These are phyloP conservation scores for Straminergon stramineum DNA, from an alignment of 225 moss, liverwort and hornwort species.

Conservation along the genomic window DNA sequence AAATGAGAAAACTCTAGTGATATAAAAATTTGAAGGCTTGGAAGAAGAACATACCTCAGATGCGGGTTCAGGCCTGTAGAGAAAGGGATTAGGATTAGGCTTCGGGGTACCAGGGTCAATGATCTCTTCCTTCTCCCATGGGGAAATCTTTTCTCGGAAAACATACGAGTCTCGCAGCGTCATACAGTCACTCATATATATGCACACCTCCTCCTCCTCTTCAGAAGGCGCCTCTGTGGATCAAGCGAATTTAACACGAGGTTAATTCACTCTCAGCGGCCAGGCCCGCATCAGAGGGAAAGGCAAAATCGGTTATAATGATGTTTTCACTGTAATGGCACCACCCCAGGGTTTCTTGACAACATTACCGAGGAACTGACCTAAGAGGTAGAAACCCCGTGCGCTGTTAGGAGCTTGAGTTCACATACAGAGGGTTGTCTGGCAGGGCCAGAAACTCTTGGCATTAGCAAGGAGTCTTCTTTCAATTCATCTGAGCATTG, in stretches of 20 bases:
- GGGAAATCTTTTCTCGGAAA: constrained; percentile 56
- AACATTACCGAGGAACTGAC: constrained; percentile 17
- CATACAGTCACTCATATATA: constrained; percentile 67
- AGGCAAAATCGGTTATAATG: not conserved
- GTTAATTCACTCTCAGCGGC: not conserved
- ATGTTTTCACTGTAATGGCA: not conserved
- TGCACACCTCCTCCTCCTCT: constrained; percentile 84
- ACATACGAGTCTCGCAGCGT: constrained; percentile 67
- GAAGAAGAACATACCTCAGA: constrained; percentile 35
- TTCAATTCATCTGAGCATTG: constrained; percentile 24
- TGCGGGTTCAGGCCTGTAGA: constrained; percentile 40
- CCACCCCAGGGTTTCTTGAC: constrained; percentile 14
- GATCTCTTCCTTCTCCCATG: constrained; percentile 86
- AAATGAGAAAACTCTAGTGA: not conserved
- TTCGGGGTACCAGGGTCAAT: constrained; percentile 78
- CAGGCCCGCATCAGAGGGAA: not conserved
- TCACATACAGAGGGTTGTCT: constrained; percentile 21
- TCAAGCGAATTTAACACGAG: not conserved
- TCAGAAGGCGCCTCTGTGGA: constrained; percentile 70
- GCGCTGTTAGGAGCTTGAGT: constrained; percentile 11
- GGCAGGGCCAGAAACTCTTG: constrained; percentile 25
- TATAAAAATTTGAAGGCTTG: not conserved
- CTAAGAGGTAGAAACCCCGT: constrained; percentile 6
- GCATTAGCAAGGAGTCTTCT: constrained; percentile 21
- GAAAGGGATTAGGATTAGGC: constrained; percentile 62